Percentiles rank a stretch among this genome's conserved stretches.
Evolutionary conservation across 768 basidiomycete genomes (phyloP).

Genomic region (Myochromella boudieri): DNA sequence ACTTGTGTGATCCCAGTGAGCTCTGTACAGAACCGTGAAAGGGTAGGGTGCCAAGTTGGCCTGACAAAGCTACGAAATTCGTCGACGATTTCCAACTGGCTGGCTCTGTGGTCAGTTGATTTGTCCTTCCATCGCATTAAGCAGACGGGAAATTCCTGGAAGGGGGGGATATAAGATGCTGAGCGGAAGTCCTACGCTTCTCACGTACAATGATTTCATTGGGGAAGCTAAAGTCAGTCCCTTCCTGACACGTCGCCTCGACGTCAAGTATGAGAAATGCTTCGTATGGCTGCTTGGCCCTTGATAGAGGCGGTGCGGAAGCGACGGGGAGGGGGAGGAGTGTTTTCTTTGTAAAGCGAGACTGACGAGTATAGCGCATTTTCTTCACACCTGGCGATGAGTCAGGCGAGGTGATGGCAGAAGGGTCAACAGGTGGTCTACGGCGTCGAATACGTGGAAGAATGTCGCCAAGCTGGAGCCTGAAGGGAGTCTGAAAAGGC

Average conservation of each 20-base stretch:
- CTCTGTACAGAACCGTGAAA: constrained; percentile 81
- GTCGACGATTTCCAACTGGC: constrained; percentile 64
- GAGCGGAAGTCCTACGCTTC: not conserved
- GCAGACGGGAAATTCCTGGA: constrained; percentile 91
- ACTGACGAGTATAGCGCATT: constrained; percentile 15
- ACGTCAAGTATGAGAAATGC: constrained; percentile 88
- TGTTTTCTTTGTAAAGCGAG: constrained; percentile 15
- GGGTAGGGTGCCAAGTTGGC: constrained; percentile 81
- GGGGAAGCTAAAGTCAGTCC: constrained; percentile 76
- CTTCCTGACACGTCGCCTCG: constrained; percentile 77
- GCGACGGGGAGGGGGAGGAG: constrained; percentile 13
- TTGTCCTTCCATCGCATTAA: constrained; percentile 81
- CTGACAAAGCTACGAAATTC: constrained; percentile 88
- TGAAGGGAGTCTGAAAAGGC: not conserved
- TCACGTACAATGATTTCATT: constrained; percentile 91
- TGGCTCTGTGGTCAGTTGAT: constrained; percentile 47
- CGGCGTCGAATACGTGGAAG: constrained; percentile 12
- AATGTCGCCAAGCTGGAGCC: constrained; percentile 4
- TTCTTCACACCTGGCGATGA: not conserved
- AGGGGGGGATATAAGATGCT: not conserved
- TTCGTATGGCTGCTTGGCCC: constrained; percentile 55
- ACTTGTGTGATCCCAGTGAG: constrained; percentile 96
- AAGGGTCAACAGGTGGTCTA: constrained; percentile 1
- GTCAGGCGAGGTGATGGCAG: not conserved
- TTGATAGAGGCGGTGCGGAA: constrained; percentile 10